Conservation (phyloP, 2,329 filamentous ascomycete genomes). For the Neofusicoccum kwambonambiense region DNA sequence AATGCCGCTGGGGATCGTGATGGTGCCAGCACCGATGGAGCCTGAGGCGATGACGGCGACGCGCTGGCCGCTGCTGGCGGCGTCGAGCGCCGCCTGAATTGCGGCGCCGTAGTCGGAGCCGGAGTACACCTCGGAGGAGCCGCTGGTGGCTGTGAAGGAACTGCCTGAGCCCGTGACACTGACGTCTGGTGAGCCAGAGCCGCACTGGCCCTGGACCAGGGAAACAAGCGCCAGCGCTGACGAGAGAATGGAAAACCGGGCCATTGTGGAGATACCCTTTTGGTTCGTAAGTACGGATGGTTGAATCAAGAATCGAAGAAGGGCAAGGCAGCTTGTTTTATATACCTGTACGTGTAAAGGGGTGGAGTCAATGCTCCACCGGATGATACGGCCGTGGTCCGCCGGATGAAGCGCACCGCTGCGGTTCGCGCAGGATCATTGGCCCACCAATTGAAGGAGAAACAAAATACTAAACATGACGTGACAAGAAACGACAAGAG, state of each 20-base stretch:
- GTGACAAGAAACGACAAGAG: neutral
- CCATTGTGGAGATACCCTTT: constrained; percentile 31
- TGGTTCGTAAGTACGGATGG: neutral
- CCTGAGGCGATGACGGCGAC: constrained; percentile 56
- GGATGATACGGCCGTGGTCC: neutral
- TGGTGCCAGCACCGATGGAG: constrained; percentile 55
- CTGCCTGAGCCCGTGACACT: constrained; percentile 49
- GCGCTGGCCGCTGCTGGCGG: constrained; percentile 53
- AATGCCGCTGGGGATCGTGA: constrained; percentile 53
- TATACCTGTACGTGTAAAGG: neutral
- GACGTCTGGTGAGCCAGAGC: constrained; percentile 48
- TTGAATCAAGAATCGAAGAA: neutral
- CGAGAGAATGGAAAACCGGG: constrained; percentile 38
- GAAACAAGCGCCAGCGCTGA: constrained; percentile 45
- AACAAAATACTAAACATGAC: neutral
- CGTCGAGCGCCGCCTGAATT: constrained; percentile 55
- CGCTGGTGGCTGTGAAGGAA: constrained; percentile 47
- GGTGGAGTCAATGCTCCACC: neutral
- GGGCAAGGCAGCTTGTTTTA: neutral
- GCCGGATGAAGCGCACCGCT: neutral
- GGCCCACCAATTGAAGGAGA: constrained; percentile 1
- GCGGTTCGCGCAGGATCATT: neutral
- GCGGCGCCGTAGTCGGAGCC: constrained; percentile 56
- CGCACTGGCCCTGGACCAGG: constrained; percentile 45
- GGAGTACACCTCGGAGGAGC: constrained; percentile 49